Base-by-base conservation (phyloP, 2,329 filamentous ascomycete genomes). In the Penicillium expansum region DNA sequence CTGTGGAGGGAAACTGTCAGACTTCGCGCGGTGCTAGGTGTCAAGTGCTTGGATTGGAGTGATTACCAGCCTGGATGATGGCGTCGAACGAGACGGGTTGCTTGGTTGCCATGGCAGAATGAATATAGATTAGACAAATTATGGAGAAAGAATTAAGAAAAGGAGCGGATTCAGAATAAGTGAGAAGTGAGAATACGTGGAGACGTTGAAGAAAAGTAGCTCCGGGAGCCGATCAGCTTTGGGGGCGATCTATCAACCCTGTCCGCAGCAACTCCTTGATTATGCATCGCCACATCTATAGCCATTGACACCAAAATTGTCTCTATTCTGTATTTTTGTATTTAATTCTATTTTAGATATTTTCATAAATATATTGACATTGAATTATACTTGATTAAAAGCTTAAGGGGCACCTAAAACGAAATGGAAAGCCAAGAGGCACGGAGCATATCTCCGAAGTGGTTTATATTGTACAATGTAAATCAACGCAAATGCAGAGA, bases 11-110 rank as follows among this genome's bases (percentile, higher is more conserved):
- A 47, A 53, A 50, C 24, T 32, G 49, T 52, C 49, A 49, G 38
- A 49, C 54, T 51, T 55, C n/a, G 29, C 41, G 53, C 55, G 57
- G 48, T 22, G 18, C 20, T 7, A 43, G 11, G 18, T 43, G 4
- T 43, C 16, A n/a, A 32, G 52, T 33, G 27, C 8, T 29, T 6
- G 27, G 45, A 24, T 20, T 42, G 22, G 24, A 14, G 60, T 35
- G 55, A 44, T 72, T 73, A 81, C 79, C 78, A 63, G 78, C 74
- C 68, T 81, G 73, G 56, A 82, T 81, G 62, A 82, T 81, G 41
- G 76, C 75, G 64, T 83, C 76, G 59, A 82, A 82, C 9, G 79
- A 79, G 39, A 76, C 63, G 20, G 58, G 72, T 65, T 62, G 68
- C 60, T 67, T 77, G 67, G 53, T 67, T 56, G 49, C 70, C 76